Conservation (phyloP, 495 filamentous ascomycete genomes). For the Podospora conica region DNA sequence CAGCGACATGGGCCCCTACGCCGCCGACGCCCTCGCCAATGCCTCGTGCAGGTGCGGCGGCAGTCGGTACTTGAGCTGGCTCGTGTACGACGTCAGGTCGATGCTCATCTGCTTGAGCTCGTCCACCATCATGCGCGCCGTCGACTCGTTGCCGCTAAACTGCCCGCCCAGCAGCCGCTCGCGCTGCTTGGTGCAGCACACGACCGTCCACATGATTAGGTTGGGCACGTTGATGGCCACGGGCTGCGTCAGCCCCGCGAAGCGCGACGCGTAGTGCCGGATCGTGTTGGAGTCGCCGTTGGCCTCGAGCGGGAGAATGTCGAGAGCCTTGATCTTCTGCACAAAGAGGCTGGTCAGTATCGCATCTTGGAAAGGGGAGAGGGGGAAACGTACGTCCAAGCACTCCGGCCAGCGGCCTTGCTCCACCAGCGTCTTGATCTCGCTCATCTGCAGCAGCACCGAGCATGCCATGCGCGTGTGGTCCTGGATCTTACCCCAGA, state of each 20-base stretch:
- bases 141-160: constrained; percentile 69
- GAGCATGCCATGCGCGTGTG: constrained; percentile 64
- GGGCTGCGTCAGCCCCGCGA: constrained; percentile 64
- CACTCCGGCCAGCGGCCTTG: constrained; percentile 66
- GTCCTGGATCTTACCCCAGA: constrained; percentile 58
- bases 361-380: background rate
- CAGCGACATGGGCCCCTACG: constrained; percentile 31
- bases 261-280: constrained; percentile 67
- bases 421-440: constrained; percentile 67
- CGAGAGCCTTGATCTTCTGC: constrained; percentile 65
- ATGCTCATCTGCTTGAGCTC: constrained; percentile 68
- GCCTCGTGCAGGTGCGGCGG: constrained; percentile 67
- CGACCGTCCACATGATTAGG: constrained; percentile 87
- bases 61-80: constrained; percentile 85
- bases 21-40: constrained; percentile 67
- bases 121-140: constrained; percentile 56
- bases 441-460: constrained; percentile 68
- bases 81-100: constrained; percentile 90
- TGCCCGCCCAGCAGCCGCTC: constrained; percentile 55
- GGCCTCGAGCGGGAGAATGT: constrained; percentile 71
- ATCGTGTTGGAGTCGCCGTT: constrained; percentile 64
- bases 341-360: background rate
- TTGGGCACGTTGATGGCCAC: constrained; percentile 82
- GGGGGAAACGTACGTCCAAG: constrained; percentile 63
- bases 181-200: constrained; percentile 70